A percentile compares a stretch with the other conserved stretches of the same genome.
phyloP scores from a whole-genome alignment of 257 asterid genomes.

The Solanum virginianum region DNA sequence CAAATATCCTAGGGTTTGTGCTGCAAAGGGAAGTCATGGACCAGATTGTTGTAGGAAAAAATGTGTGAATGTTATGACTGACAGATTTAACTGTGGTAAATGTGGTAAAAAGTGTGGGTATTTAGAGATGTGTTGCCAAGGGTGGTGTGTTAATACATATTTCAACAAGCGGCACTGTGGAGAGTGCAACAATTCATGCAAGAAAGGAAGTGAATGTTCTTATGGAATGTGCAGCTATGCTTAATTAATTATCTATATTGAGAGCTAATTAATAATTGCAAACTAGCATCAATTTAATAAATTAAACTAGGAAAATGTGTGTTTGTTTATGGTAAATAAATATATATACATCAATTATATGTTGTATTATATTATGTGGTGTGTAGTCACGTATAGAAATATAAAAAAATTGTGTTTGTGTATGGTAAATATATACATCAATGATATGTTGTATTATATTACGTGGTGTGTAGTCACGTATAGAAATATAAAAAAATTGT shows the following conservation, averaged over 20 bases:
- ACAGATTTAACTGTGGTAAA: constrained; percentile 14
- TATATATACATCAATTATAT: not conserved
- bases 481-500: too few relatives aligned
- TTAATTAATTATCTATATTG: not conserved
- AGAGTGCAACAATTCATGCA: constrained; percentile 18
- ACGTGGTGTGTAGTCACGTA: not conserved
- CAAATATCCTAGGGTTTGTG: constrained; percentile 18
- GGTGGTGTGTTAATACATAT: constrained; percentile 12
- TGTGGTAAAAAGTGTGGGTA: constrained; percentile 8
- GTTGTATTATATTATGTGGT: too few relatives aligned
- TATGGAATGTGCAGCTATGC: constrained; percentile 24
- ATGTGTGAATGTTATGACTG: constrained; percentile 20
- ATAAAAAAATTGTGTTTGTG: not conserved
- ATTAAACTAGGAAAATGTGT: not conserved
- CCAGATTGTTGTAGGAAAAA: constrained; percentile 28
- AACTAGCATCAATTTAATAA: too few relatives aligned
- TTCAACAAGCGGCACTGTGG: constrained; percentile 22
- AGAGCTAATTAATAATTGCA: not conserved
- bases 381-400: too few relatives aligned
- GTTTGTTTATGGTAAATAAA: not conserved
- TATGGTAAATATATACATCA: not conserved
- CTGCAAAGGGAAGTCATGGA: constrained; percentile 9
- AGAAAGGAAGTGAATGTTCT: constrained; percentile 9
- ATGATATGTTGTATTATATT: not conserved
- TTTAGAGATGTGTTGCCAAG: constrained; percentile 13